Base-by-base conservation (phyloP, 2,329 filamentous ascomycete species). In the Diatrype stigma region DNA sequence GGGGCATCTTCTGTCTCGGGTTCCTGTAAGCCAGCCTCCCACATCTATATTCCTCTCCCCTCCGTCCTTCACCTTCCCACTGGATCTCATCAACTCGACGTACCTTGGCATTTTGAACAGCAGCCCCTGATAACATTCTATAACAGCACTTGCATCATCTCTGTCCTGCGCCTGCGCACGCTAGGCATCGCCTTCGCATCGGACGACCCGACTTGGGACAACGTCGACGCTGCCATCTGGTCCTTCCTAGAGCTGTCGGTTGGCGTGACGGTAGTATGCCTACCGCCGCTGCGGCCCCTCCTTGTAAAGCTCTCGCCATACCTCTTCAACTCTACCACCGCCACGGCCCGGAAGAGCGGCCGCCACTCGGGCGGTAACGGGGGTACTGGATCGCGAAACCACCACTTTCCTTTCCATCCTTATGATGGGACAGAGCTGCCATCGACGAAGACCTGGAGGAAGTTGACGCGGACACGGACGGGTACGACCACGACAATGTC, bases 101-200 rank as follows among this genome's bases (percentile, higher is more conserved):
- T n/a, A n/a, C n/a, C n/a, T n/a, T n/a, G n/a, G n/a, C n/a, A n/a
- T n/a, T n/a, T n/a, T n/a, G n/a, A n/a, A n/a, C n/a, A n/a, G n/a
- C n/a, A n/a, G n/a, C n/a, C n/a, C n/a, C n/a, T n/a, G n/a, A n/a
- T n/a, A n/a, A n/a, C n/a, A n/a, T n/a, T n/a, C n/a, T n/a, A n/a
- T n/a, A n/a, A 22, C n/a, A 49, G 48, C 19, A 26, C 40, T 23
- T 49, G 48, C 30, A 26, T 34, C 11, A 49, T 49, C 8, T 49
- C 48, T 12, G 40, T 42, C 28, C 35, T 45, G 16, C 48, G 48
- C 40, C 28, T 49, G 30, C 38, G 28, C 19, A 49, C 48, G 16
- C 40, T 49, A 8, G 23, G 26, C 40, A 21, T 37, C 28, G 40
- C 32, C 10, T 26, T 28, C 21, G n/a, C 30, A 22, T 45, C 40